Base-by-base conservation (phyloP, 1,284 basidiomycete species). In the Papiliotrema laurentii region DNA sequence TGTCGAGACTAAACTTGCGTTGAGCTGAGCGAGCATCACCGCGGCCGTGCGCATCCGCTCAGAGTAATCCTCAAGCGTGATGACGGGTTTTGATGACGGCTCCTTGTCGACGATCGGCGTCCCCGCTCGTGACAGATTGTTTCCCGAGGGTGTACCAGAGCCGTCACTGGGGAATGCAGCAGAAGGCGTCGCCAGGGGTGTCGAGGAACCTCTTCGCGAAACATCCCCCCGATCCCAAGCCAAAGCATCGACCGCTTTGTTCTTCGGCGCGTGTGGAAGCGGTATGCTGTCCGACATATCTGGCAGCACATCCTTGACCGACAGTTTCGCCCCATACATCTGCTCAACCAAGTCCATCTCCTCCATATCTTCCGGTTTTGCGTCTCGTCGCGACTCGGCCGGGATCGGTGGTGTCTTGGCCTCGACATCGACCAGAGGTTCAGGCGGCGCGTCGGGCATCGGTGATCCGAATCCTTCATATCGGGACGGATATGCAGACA, bases 1-100 rank as follows among this genome's bases (percentile, higher is more conserved):
- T 2, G 66, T 53, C 45, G 83, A 80, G 13, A 82, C 76, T 41
- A 88, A 78, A 53, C 83, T 92, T 0, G 89, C 84, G 61, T 93
- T 97, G 37, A 99, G 81, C 74, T 99, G 94, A 1, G 94, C 87
- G 21, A 99, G 83, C 94, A 99, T 97, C 61, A 98, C 86, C 3
- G 96, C 94, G 1, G 94, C 94, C 10, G 92, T 97, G 14, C 90
- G 84, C 94, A 98, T 98, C 37, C 94, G 83, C 63, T 97, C 89
- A 0, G 94, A 94, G 69, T 98, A 98, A 61, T 98, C 94, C 64
- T 98, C 93, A 26, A 98, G 76, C 1, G 76, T 76, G 50, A 78
- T 74, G 7, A 71, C 61, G 2, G 63, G 66, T 37, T 73, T 68
- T 14, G 56, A 51, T 7, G 64, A 44, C 18, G 54, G 31, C 11